Evolutionary conservation across 495 filamentous ascomycete species (phyloP), one percentile per base, ranked within the genome.

Genomic region (Sordaria brevicollis): DNA sequence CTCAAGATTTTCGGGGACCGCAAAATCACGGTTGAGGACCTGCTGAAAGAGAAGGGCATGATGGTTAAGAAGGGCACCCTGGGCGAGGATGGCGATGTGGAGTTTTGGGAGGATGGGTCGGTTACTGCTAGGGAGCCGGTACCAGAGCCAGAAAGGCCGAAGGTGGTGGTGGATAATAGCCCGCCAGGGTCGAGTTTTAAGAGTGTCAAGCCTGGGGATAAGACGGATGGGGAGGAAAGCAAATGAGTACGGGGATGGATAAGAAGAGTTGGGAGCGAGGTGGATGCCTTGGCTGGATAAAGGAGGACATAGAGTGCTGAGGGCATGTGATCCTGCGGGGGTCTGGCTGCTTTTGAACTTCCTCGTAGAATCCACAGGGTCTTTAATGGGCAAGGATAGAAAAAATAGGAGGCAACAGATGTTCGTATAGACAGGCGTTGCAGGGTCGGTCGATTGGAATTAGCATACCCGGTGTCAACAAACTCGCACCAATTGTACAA

Each of bases 1-100:
- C 80, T 98, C 49, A 85, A 84, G 79, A 89, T 93, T 35, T 94
- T 94, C 74, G 86, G 87, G 29, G 88, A 93, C 73, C 85, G 80
- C 34, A 75, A 81, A 38, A 80, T 89, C 21, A 92, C 90, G 4
- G 78, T 94, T 37, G 92, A 94, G 74, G 90, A 93, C 70, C 76
- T 94, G 33, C 79, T 94, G 79, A 76, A 80, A 68, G 86, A 91
- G 69, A 87, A 85, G 54, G 91, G 91, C 2, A 80, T 89, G 73
- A 73, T 88, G 4, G 82, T 93, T 36, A 91, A 87, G 78, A 85
- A 83, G 43, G 91, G 90, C 2, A 81, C 81, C 8, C 75, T 88
- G 33, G 82, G 81, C 39, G 81, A 82, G 37, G 81, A 88, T 54
- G 89, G 86, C 5, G 85, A 91, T 74, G 72, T 91, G 49, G 89